Percentiles rank a stretch among this genome's conserved stretches.
phyloP scores from a whole-genome alignment of 1,284 basidiomycete genomes.

The Pyrrhoderma lamaoense region DNA sequence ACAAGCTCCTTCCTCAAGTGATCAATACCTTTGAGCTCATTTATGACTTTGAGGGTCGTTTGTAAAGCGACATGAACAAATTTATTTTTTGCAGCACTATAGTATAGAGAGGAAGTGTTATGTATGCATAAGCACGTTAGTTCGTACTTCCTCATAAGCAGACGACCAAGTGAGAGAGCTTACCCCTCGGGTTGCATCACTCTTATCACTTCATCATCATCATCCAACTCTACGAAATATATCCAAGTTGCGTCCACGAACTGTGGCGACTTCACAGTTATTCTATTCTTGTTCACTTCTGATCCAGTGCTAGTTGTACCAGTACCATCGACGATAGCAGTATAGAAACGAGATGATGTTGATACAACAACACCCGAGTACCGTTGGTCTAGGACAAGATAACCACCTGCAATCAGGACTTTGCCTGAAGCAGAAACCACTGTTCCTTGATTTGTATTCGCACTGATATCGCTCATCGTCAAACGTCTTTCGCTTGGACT shows the following conservation, averaged over 20 bases:
- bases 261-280: slow-evolving; percentile 86
- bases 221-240: slow-evolving; percentile 49
- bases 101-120: slow-evolving; percentile 14
- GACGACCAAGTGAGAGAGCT: slow-evolving; percentile 27
- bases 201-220: slow-evolving; percentile 29
- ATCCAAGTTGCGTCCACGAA: slow-evolving; percentile 78
- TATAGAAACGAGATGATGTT: slow-evolving; percentile 92
- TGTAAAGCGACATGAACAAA: slow-evolving; percentile 87
- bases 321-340: slow-evolving; percentile 43
- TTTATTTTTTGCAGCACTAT: slow-evolving; percentile 56
- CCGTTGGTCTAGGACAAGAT: slow-evolving; percentile 82
- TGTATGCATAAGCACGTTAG: slow-evolving; percentile 9
- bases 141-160: slow-evolving; percentile 7
- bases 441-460: slow-evolving; percentile 28
- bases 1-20: slow-evolving; percentile 40
- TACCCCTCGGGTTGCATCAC: slow-evolving; percentile 41
- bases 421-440: slow-evolving; percentile 92
- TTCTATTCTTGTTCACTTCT: slow-evolving; percentile 29
- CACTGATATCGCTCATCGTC: too few species aligned
- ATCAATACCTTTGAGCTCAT: slow-evolving; percentile 44
- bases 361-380: slow-evolving; percentile 85
- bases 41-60: slow-evolving; percentile 63
- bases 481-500: too few species aligned
- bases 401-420: slow-evolving; percentile 90
- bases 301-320: slow-evolving; percentile 16